These are phyloP conservation scores for Nemophila menziesii DNA, from an alignment of 257 asterid species.

Conservation along the genomic window DNA sequence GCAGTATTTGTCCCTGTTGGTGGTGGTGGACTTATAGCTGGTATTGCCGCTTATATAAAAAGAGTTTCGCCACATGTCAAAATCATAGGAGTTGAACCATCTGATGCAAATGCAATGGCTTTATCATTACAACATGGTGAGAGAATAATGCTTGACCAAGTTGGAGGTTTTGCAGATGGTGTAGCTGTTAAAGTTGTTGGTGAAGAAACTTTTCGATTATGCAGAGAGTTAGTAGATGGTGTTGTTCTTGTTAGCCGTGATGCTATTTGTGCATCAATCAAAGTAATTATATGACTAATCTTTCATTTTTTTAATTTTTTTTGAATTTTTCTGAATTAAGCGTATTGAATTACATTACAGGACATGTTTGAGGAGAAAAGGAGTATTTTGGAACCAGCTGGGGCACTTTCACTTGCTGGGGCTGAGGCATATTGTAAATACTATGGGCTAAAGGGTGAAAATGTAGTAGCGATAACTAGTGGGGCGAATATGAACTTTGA, in stretches of 20 bases:
- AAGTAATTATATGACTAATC: too few relatives aligned
- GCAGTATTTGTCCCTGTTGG: constrained; percentile 94
- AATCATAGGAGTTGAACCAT: constrained; percentile 86
- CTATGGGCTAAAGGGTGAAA: constrained; percentile 62
- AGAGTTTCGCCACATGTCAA: constrained; percentile 79
- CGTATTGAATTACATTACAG: too few relatives aligned
- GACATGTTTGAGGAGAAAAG: constrained; percentile 98
- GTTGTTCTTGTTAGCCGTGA: constrained; percentile 86
- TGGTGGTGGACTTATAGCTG: constrained; percentile 97
- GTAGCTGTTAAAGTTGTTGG: constrained; percentile 95
- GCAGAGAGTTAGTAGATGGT: constrained; percentile 77
- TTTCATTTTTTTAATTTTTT: neutral
- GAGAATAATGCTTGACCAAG: constrained; percentile 77
- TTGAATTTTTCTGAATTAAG: too few relatives aligned
- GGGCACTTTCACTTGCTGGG: constrained; percentile 95
- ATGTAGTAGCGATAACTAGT: constrained; percentile 79
- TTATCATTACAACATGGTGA: constrained; percentile 67
- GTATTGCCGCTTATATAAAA: constrained; percentile 85
- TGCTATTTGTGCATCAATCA: constrained; percentile 94
- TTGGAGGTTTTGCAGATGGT: constrained; percentile 95
- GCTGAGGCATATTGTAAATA: constrained; percentile 91
- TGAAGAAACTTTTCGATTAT: constrained; percentile 70
- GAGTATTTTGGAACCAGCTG: constrained; percentile 92
- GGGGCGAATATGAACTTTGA: constrained; percentile 99
- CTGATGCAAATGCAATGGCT: constrained; percentile 92